A percentile compares a stretch with the other conserved stretches of the same genome.
phyloP scores from a whole-genome alignment of 2,329 filamentous ascomycete species.

The Apiospora sp. region DNA sequence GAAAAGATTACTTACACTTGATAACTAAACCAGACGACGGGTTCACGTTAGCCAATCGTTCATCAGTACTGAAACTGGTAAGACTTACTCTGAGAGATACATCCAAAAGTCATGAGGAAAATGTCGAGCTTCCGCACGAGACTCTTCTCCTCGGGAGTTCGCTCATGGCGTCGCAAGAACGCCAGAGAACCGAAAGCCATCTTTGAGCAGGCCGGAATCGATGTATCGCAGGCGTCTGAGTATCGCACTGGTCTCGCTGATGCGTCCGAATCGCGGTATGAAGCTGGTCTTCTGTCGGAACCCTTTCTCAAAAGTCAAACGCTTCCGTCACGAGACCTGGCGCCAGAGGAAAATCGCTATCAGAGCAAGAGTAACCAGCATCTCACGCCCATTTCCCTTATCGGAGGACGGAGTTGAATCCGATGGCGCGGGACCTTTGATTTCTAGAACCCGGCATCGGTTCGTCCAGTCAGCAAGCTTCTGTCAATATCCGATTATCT shows the following conservation, averaged over 20 bases:
- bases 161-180: conserved; percentile 37
- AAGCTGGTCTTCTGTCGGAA: neutral
- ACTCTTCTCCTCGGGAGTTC: conserved; percentile 41
- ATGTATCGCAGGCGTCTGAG: neutral
- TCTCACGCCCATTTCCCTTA: neutral
- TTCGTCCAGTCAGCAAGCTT: conserved; percentile 9
- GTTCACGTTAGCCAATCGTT: neutral
- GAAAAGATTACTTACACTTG: conserved; percentile 32
- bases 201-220: neutral
- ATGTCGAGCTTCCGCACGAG: conserved; percentile 44
- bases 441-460: neutral
- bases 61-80: neutral
- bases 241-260: neutral
- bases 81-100: conserved; percentile 43
- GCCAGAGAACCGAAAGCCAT: conserved; percentile 31
- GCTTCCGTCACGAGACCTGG: neutral
- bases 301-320: neutral
- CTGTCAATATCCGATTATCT: conserved; percentile 6
- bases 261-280: neutral
- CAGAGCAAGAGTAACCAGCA: neutral
- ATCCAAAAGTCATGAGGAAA: conserved; percentile 47
- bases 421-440: neutral
- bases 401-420: neutral
- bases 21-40: conserved; percentile 31
- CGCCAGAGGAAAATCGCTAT: neutral